Conservation (phyloP, 2,329 filamentous ascomycete species). For the Didymella exigua region DNA sequence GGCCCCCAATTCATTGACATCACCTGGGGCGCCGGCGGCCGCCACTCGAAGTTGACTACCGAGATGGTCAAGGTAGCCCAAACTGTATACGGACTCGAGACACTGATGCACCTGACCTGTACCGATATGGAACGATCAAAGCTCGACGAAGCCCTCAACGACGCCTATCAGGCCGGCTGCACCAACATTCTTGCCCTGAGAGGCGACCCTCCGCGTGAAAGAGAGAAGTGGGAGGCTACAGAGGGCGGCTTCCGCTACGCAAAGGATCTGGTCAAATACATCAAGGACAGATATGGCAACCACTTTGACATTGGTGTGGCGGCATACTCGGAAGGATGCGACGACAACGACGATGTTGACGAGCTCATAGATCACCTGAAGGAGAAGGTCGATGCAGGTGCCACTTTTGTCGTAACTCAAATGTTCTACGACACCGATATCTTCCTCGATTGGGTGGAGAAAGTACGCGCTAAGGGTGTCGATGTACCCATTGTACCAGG, state of each 20-base stretch:
- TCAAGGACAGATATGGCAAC: constrained; percentile 76
- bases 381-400: constrained; percentile 94
- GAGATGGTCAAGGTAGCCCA: constrained; percentile 98
- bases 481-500: constrained; percentile 81
- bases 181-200: constrained; percentile 95
- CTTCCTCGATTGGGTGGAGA: constrained; percentile 88
- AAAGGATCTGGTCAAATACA: constrained; percentile 85
- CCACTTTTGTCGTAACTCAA: constrained; percentile 93
- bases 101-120: constrained; percentile 98
- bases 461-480: constrained; percentile 84
- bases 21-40: constrained; percentile 96
- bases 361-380: constrained; percentile 88
- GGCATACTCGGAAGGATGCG: constrained; percentile 93
- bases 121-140: constrained; percentile 96
- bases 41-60: constrained; percentile 87
- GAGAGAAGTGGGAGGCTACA: constrained; percentile 89
- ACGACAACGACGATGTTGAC: constrained; percentile 89
- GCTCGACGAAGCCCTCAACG: constrained; percentile 84
- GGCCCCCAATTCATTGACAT: constrained; percentile 97
- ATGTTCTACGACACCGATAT: constrained; percentile 99
- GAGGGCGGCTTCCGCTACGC: constrained; percentile 91
- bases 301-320: constrained; percentile 98
- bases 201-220: constrained; percentile 90
- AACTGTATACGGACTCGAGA: constrained; percentile 93
- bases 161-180: constrained; percentile 92